phyloP scores from a whole-genome alignment of 2,329 filamentous ascomycete genomes.

The Torrubiella hemipterigena region DNA sequence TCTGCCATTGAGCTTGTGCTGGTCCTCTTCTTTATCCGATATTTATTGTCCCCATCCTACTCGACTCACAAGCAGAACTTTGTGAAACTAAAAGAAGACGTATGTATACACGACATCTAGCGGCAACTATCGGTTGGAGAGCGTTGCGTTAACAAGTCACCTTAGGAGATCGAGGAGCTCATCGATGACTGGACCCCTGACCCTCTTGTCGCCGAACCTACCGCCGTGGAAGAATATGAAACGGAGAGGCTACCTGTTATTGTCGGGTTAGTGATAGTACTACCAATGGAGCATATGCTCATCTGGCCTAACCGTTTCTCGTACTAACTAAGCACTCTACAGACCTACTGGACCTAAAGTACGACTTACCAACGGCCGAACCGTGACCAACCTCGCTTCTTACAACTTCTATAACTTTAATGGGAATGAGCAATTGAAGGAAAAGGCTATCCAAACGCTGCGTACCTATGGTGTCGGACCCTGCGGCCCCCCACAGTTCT shows the following conservation, averaged over 20 bases:
- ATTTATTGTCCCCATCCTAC: slow-evolving; percentile 84
- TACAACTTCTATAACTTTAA: slow-evolving; percentile 99
- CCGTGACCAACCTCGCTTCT: slow-evolving; percentile 84
- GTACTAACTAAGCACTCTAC: no score
- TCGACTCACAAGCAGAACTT: slow-evolving; percentile 83
- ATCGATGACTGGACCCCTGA: slow-evolving; percentile 96
- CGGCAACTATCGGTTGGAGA: background rate
- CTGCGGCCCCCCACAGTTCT: slow-evolving; percentile 94
- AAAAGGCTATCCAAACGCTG: slow-evolving; percentile 87
- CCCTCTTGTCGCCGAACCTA: slow-evolving; percentile 67
- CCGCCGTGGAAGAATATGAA: slow-evolving; percentile 65
- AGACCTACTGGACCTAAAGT: slow-evolving; percentile 84
- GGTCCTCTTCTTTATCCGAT: slow-evolving; percentile 90
- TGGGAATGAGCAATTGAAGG: slow-evolving; percentile 80
- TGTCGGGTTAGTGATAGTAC: slow-evolving; percentile 58
- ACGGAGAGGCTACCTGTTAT: slow-evolving; percentile 79
- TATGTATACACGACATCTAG: slow-evolving; percentile 10
- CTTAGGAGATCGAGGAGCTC: slow-evolving; percentile 81
- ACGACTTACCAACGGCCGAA: slow-evolving; percentile 78
- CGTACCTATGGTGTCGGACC: slow-evolving; percentile 94
- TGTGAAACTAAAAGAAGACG: slow-evolving; percentile 76
- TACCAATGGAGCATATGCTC: no score
- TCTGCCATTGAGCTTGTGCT: slow-evolving; percentile 88
- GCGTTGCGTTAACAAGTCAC: background rate
- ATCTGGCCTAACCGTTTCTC: slow-evolving; percentile 3